A percentile compares a stretch with the other conserved stretches of the same genome.
Conservation (phyloP, 352 stramenopile genomes). For the Globisporangium spinosum region DNA sequence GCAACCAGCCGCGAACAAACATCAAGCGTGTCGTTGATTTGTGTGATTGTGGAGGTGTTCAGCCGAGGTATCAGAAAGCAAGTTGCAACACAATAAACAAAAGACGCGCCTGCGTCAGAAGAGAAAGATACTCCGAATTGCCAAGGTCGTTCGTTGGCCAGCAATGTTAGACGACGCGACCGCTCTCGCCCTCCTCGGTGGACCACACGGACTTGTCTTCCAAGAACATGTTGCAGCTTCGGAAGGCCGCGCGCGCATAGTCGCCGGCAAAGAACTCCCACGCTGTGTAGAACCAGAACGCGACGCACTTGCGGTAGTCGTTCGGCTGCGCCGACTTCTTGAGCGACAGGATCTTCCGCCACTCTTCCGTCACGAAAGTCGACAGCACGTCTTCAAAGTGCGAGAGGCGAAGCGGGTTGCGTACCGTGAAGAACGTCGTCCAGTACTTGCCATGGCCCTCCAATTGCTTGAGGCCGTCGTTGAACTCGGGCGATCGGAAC, state of each 20-base stretch:
- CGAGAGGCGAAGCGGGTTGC: slow-evolving; percentile 68
- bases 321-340: slow-evolving; percentile 85
- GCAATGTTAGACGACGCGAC: slow-evolving; percentile 24
- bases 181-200: slow-evolving; percentile 15
- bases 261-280: slow-evolving; percentile 84
- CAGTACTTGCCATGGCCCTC: slow-evolving; percentile 85
- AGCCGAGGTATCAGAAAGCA: slow-evolving; percentile 18
- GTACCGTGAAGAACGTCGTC: slow-evolving; percentile 71
- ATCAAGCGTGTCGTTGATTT: not conserved
- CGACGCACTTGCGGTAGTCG: slow-evolving; percentile 85
- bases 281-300: slow-evolving; percentile 85
- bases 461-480: slow-evolving; percentile 64
- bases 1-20: slow-evolving; percentile 2
- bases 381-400: slow-evolving; percentile 70
- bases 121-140: not conserved
- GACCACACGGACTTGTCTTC: slow-evolving; percentile 65
- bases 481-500: slow-evolving; percentile 64
- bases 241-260: slow-evolving; percentile 64
- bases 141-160: not conserved
- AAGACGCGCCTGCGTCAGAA: not conserved
- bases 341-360: slow-evolving; percentile 65
- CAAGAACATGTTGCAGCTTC: slow-evolving; percentile 84
- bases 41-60: not conserved
- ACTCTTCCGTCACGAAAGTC: slow-evolving; percentile 74
- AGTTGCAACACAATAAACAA: slow-evolving; percentile 15